Base-by-base conservation (phyloP, 2,329 filamentous ascomycete genomes). In the Alternaria sp. region DNA sequence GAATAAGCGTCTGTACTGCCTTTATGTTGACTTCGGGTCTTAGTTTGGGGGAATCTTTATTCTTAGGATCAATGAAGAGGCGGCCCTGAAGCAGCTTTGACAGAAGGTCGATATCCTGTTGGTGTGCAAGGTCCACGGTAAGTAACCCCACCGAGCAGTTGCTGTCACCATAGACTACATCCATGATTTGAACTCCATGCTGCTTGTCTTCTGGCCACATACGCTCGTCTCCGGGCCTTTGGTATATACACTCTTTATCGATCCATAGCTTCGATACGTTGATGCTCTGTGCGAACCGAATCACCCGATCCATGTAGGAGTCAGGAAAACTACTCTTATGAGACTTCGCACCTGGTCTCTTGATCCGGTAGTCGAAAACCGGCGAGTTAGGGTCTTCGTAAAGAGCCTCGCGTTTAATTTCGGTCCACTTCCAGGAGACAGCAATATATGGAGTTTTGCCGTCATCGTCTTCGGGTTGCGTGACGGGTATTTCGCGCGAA, bases 181-280 rank as follows among this genome's bases (percentile, higher is more conserved):
- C 67, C 67, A 71, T 71, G 40, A 64, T 63, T 38, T 70, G 68
- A 11, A 70, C 48, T 1, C 65, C 68, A 14, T 62, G 53, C 3
- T 50, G 40, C 10, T 30, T 34, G 22, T 70, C 69, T 3, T 38
- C 12, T 7, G 49, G 48, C 25, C 51, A 44, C 12, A 28, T 28
- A 6, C 4, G 16, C 9, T 57, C 41, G 16, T 67, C 66, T n/a
- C 40, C 64, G 4, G 18, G 2, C n/a, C 49, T 54, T 38, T 72
- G 69, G 16, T 64, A 67, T 16, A 72, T 71, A 27, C 66, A 69
- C 16, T 69, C 67, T 45, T 54, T 67, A 36, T 71, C 67, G 10
- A 70, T 58, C 67, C 67, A 72, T 5, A 71, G 20, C 22, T 40
- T 57, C 1, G 38, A 41, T 14, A 69, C 61, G 0, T 48, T 44